Conservation (phyloP, 805 yeast genomes). For the Starmerella gropengiesseri region DNA sequence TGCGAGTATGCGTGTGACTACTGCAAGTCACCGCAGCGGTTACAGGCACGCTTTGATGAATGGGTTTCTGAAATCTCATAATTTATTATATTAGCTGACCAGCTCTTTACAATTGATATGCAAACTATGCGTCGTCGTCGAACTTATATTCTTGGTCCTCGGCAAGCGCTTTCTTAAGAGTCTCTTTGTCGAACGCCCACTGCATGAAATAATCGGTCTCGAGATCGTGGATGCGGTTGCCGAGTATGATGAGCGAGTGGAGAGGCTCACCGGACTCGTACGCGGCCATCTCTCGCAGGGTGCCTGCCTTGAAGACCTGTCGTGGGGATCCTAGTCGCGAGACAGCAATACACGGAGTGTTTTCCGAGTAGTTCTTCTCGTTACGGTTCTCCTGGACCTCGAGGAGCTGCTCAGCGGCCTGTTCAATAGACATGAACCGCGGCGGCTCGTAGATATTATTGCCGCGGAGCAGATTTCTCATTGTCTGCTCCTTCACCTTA, state of each 20-base stretch:
- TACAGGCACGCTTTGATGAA: conserved; percentile 11
- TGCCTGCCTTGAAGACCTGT: conserved; percentile 76
- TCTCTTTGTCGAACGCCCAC: conserved; percentile 53
- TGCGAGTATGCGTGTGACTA: conserved; percentile 79
- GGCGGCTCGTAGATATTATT: conserved; percentile 92
- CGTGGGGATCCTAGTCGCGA: conserved; percentile 81
- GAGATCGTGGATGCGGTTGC: conserved; percentile 84
- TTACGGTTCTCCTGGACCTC: conserved; percentile 74
- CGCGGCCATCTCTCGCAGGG: conserved; percentile 61
- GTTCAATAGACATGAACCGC: conserved; percentile 82
- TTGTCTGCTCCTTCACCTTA: conserved; percentile 92
- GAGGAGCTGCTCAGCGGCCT: conserved; percentile 77
- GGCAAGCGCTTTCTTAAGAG: conserved; percentile 39
- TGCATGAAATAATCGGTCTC: conserved; percentile 77
- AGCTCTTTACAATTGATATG: not conserved
- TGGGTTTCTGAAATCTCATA: conserved; percentile 13
- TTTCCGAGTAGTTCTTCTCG: conserved; percentile 68
- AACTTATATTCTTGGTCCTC: conserved; percentile 27
- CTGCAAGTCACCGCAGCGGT: conserved; percentile 35
- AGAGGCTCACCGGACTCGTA: conserved; percentile 92
- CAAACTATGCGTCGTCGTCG: not conserved
- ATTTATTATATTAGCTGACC: not conserved
- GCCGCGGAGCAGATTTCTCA: conserved; percentile 89
- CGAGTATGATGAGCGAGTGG: conserved; percentile 82
- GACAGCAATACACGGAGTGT: conserved; percentile 89